Evolutionary conservation across 305 asterid genomes (phyloP).

Genomic region (Fraxinus nigra): DNA sequence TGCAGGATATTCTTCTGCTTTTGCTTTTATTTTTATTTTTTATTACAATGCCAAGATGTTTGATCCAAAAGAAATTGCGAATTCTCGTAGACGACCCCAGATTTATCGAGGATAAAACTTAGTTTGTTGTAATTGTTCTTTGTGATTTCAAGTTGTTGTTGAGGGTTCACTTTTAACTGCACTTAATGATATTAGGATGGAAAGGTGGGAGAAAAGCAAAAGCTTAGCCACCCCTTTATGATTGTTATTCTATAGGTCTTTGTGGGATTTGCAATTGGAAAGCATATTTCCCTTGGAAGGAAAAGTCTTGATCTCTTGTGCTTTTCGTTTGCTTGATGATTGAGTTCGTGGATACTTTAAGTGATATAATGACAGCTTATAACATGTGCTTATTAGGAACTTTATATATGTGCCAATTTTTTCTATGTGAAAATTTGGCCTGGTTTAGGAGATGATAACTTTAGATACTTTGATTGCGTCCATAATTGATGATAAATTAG

Average conservation of each 20-base stretch:
- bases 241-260: slow-evolving; percentile 26
- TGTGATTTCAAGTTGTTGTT: slow-evolving; percentile 32
- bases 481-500: slow-evolving; percentile 20
- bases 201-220: slow-evolving; percentile 38
- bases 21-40: neutral
- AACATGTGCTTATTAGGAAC: neutral
- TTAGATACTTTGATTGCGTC: slow-evolving; percentile 7
- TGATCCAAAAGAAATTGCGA: neutral
- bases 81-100: neutral
- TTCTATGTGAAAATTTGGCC: neutral
- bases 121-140: neutral
- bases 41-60: slow-evolving; percentile 17
- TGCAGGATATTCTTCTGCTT: neutral
- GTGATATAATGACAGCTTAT: slow-evolving; percentile 15
- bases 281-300: slow-evolving; percentile 18
- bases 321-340: slow-evolving; percentile 15
- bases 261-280: slow-evolving; percentile 27
- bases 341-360: slow-evolving; percentile 20
- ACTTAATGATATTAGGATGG: slow-evolving; percentile 27
- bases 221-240: slow-evolving; percentile 27
- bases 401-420: neutral
- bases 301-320: slow-evolving; percentile 14
- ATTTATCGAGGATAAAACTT: neutral
- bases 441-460: slow-evolving; percentile 11
- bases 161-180: slow-evolving; percentile 48